Evolutionary conservation across 805 yeast species (phyloP).

Genomic region (Teunomyces gatunensis): DNA sequence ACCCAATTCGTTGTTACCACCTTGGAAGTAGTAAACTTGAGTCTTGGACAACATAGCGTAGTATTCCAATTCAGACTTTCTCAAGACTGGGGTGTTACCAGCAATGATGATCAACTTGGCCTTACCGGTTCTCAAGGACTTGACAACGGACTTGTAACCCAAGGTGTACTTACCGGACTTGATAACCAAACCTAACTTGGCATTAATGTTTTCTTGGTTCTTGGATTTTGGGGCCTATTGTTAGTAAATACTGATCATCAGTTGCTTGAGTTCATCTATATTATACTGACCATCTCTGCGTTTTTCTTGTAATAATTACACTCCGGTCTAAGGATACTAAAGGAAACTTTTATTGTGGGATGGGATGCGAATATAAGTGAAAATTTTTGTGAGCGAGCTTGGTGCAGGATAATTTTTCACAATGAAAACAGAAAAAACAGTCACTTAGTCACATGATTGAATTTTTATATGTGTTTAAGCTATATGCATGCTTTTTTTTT

Average conservation of each 20-base stretch:
- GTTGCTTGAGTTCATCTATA: background rate
- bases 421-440: constrained; percentile 3
- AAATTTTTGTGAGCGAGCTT: constrained; percentile 2
- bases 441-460: constrained; percentile 7
- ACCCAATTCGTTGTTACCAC: constrained; percentile 99
- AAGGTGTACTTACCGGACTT: constrained; percentile 99
- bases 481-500: background rate
- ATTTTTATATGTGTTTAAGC: background rate
- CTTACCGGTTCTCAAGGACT: constrained; percentile 98
- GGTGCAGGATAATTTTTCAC: background rate
- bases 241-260: constrained; percentile 32
- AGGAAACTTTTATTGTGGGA: constrained; percentile 2
- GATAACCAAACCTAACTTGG: constrained; percentile 96
- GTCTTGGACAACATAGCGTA: constrained; percentile 99
- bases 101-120: constrained; percentile 98
- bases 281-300: constrained; percentile 98
- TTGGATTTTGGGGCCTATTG: constrained; percentile 90
- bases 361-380: constrained; percentile 7
- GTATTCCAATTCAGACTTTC: constrained; percentile 99
- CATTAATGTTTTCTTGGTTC: constrained; percentile 94
- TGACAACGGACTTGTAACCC: constrained; percentile 98
- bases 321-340: constrained; percentile 76
- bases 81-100: constrained; percentile 99
- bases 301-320: constrained; percentile 51
- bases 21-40: constrained; percentile 97